These are phyloP conservation scores for Gynochthodes officinalis DNA, from an alignment of 257 asterid genomes.

Conservation along the genomic window DNA sequence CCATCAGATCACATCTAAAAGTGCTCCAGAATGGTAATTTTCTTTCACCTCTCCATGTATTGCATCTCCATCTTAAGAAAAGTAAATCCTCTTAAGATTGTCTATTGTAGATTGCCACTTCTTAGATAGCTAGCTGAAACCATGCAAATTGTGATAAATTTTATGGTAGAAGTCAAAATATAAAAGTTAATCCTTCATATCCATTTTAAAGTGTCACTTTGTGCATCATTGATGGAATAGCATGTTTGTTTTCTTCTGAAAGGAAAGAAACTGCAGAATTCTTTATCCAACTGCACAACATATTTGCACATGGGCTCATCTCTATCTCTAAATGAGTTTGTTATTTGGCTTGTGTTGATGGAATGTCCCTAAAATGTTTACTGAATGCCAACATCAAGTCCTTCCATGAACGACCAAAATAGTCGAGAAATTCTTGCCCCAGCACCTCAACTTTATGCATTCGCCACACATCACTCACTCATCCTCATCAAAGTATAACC, in stretches of 20 bases:
- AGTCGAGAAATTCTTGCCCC: slow-evolving; percentile 17
- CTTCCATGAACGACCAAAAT: slow-evolving; percentile 3
- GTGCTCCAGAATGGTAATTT: slow-evolving; percentile 32
- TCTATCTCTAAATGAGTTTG: not conserved
- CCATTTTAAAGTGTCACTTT: too few relatives aligned
- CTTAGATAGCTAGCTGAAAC: not conserved
- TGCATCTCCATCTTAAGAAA: not conserved
- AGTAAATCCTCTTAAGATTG: not conserved
- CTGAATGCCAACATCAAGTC: slow-evolving; percentile 14
- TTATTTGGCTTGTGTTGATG: not conserved
- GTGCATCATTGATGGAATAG: not conserved
- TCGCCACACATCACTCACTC: too few relatives aligned
- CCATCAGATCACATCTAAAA: slow-evolving; percentile 12
- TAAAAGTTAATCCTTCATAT: too few relatives aligned
- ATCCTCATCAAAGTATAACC: too few relatives aligned
- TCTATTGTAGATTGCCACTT: not conserved
- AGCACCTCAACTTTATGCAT: slow-evolving; percentile 27
- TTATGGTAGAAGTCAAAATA: too few relatives aligned
- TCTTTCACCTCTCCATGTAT: not conserved
- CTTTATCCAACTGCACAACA: not conserved
- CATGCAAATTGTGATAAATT: not conserved
- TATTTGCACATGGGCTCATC: not conserved
- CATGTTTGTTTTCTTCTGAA: not conserved
- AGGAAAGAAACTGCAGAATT: not conserved
- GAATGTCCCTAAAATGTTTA: slow-evolving; percentile 17